Percentiles rank a stretch among this genome's conserved stretches.
Conservation (phyloP, 192 early-diverging fungal genomes). For the Phlyctochytrium planicorne region DNA sequence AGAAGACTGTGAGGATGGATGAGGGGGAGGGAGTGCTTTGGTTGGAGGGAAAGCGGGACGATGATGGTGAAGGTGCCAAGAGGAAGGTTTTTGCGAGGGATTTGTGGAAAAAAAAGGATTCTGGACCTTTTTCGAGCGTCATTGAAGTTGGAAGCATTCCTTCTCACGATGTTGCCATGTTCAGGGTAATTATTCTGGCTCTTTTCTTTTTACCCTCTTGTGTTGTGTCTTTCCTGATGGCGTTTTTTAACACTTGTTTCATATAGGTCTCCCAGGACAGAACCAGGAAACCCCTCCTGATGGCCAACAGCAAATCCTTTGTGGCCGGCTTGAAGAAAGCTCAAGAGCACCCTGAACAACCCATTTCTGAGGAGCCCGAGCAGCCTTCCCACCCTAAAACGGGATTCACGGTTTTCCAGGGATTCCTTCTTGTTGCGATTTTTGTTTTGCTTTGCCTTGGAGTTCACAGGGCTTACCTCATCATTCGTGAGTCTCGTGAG, state of each 20-base stretch:
- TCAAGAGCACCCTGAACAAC: no score
- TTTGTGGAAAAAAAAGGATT: slow-evolving; percentile 22
- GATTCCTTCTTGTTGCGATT: no score
- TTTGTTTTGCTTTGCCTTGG: no score
- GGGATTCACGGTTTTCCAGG: no score
- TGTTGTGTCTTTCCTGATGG: neutral
- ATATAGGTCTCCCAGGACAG: neutral
- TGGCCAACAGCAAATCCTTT: no score
- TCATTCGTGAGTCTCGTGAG: no score
- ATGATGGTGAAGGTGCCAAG: neutral
- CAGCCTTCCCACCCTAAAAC: no score
- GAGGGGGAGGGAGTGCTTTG: neutral
- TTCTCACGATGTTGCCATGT: neutral
- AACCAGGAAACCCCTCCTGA: neutral
- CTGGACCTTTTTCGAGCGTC: slow-evolving; percentile 19
- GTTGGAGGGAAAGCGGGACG: neutral
- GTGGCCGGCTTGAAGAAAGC: no score
- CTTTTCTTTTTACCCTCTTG: neutral
- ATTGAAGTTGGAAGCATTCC: neutral
- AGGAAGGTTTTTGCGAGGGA: slow-evolving; percentile 26
- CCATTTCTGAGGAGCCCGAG: no score
- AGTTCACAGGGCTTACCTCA: no score
- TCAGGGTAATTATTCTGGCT: neutral
- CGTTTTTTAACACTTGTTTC: no score
- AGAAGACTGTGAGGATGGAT: no score